Evolutionary conservation across 257 asterid genomes (phyloP).

Genomic region (Lycium barbarum): DNA sequence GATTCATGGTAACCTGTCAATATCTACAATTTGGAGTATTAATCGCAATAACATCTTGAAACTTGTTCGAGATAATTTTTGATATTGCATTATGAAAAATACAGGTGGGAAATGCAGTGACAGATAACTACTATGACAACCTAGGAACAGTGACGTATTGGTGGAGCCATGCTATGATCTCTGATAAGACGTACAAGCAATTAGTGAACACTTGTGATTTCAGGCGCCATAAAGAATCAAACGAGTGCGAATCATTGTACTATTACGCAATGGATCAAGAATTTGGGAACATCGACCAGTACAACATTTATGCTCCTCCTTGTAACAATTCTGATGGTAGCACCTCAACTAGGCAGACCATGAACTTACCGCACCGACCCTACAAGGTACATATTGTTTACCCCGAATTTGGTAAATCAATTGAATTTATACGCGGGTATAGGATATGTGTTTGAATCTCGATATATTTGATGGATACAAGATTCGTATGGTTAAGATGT

Average conservation of each 20-base stretch:
- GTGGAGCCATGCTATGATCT: conserved; percentile 99
- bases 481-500: too few relatives aligned
- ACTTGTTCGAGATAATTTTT: not conserved
- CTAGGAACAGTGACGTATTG: conserved; percentile 91
- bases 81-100: not conserved
- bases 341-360: conserved; percentile 58
- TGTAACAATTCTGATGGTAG: conserved; percentile 75
- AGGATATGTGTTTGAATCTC: too few relatives aligned
- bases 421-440: too few relatives aligned
- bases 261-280: conserved; percentile 95
- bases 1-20: conserved; percentile 72
- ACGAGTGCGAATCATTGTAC: conserved; percentile 82
- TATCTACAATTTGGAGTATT: not conserved
- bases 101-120: conserved; percentile 96
- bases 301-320: conserved; percentile 90
- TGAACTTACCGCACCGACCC: conserved; percentile 81
- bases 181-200: conserved; percentile 78
- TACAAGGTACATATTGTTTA: conserved; percentile 47
- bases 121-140: conserved; percentile 90
- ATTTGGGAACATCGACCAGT: conserved; percentile 93
- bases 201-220: conserved; percentile 85
- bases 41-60: not conserved
- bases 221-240: conserved; percentile 64
- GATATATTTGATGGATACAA: too few relatives aligned
- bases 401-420: too few relatives aligned